Percentiles rank a stretch among this genome's conserved stretches.
Evolutionary conservation across 2,329 filamentous ascomycete genomes (phyloP).

Genomic region (Alternaria sp.): DNA sequence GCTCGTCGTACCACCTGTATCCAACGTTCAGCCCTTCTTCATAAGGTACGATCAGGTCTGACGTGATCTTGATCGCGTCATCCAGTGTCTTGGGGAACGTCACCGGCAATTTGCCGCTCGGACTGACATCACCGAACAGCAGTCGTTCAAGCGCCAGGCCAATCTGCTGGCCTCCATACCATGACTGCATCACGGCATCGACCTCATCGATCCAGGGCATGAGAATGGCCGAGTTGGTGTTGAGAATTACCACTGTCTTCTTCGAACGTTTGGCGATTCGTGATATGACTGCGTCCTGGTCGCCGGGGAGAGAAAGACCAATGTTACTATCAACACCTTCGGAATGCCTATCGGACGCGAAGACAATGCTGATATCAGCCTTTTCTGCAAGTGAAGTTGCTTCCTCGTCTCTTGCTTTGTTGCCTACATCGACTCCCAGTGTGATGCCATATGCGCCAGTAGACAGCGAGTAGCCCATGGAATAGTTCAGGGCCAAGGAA

Average conservation of each 20-base stretch:
- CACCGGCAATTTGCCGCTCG: slow-evolving; percentile 79
- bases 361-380: not conserved
- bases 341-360: slow-evolving; percentile 4
- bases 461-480: not conserved
- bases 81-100: slow-evolving; percentile 73
- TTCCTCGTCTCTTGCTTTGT: not conserved
- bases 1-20: not conserved
- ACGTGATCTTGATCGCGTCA: slow-evolving; percentile 61
- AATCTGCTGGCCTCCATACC: slow-evolving; percentile 76
- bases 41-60: not conserved
- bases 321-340: slow-evolving; percentile 7
- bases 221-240: not conserved
- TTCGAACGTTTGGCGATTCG: slow-evolving; percentile 1
- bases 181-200: slow-evolving; percentile 3
- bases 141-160: slow-evolving; percentile 79
- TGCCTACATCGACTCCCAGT: not conserved
- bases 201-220: slow-evolving; percentile 5
- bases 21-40: not conserved
- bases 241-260: not conserved
- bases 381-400: not conserved
- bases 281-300: slow-evolving; percentile 1
- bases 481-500: not conserved
- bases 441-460: not conserved
- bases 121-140: slow-evolving; percentile 75
- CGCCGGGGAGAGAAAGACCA: slow-evolving; percentile 1